A percentile compares a stretch with the other conserved stretches of the same genome.
Conservation (phyloP, 2,329 filamentous ascomycete genomes). For the Hypoxylon sp. region DNA sequence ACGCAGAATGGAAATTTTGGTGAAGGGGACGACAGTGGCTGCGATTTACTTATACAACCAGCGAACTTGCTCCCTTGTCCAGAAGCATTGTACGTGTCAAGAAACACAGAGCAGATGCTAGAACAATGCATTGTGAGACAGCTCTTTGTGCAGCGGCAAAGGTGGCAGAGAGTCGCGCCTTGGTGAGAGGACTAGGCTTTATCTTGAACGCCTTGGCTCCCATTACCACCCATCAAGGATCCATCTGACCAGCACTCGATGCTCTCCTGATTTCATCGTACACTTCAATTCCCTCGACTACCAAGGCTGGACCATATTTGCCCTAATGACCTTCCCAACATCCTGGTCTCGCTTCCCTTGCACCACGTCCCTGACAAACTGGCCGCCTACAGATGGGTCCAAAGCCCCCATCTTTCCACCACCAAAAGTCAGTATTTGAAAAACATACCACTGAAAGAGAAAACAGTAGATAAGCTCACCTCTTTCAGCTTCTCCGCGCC, state of each 20-base stretch:
- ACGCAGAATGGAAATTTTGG: too few species aligned
- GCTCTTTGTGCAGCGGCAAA: neutral
- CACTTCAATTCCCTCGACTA: too few species aligned
- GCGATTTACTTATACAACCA: neutral
- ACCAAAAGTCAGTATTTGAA: neutral
- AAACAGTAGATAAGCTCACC: conserved; percentile 35
- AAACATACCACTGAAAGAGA: neutral
- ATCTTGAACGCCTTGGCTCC: neutral
- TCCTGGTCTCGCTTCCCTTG: conserved; percentile 48
- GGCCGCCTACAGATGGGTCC: conserved; percentile 45
- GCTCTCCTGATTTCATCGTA: too few species aligned
- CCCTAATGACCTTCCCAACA: conserved; percentile 45
- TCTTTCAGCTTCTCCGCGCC: conserved; percentile 38
- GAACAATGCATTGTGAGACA: conserved; percentile 22
- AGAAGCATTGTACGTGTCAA: neutral
- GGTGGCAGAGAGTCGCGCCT: neutral
- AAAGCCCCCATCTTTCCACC: conserved; percentile 44
- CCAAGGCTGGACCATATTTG: conserved; percentile 45
- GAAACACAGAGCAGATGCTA: conserved; percentile 2
- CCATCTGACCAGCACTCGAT: too few species aligned
- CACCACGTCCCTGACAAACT: conserved; percentile 47
- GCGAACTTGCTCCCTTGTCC: neutral
- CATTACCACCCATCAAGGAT: too few species aligned
- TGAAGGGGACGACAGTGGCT: too few species aligned
- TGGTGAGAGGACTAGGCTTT: neutral